Percentiles rank a stretch among this genome's conserved stretches.
Conservation (phyloP, 2,329 filamentous ascomycete genomes). For the Pyricularia pennisetigena region DNA sequence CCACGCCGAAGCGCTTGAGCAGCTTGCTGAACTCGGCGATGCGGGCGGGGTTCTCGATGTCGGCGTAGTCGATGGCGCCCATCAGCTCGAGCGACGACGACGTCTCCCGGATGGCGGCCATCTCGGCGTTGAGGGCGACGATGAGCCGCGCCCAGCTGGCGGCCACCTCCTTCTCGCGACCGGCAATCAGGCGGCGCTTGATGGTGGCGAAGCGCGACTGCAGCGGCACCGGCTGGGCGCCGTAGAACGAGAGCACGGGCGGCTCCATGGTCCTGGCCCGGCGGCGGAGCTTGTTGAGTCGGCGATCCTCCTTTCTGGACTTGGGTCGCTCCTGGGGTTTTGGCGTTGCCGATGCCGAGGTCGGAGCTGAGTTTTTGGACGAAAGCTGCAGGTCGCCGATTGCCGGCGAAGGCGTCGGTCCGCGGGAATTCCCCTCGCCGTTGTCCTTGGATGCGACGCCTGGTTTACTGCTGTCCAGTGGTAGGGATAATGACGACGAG, state of each 20-base stretch:
- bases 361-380: neutral
- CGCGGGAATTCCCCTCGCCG: neutral
- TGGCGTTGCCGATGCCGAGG: neutral
- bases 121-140: conserved; percentile 38
- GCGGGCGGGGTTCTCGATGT: conserved; percentile 35
- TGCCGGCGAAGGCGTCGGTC: neutral
- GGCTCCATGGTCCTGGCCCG: conserved; percentile 28
- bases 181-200: conserved; percentile 43
- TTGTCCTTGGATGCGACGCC: neutral
- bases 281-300: conserved; percentile 6
- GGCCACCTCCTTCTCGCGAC: conserved; percentile 43
- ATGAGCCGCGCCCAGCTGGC: conserved; percentile 46
- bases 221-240: conserved; percentile 45
- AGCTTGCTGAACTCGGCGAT: conserved; percentile 45
- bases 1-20: conserved; percentile 52
- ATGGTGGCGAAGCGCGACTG: conserved; percentile 47
- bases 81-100: conserved; percentile 40
- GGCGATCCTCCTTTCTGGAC: conserved; percentile 3
- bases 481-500: neutral
- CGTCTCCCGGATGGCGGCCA: conserved; percentile 18
- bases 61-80: conserved; percentile 43
- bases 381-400: neutral
- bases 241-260: conserved; percentile 46
- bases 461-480: neutral
- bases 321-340: neutral